These are phyloP conservation scores for Holtermanniella nyarrowii DNA, from an alignment of 768 basidiomycete species.

Conservation along the genomic window DNA sequence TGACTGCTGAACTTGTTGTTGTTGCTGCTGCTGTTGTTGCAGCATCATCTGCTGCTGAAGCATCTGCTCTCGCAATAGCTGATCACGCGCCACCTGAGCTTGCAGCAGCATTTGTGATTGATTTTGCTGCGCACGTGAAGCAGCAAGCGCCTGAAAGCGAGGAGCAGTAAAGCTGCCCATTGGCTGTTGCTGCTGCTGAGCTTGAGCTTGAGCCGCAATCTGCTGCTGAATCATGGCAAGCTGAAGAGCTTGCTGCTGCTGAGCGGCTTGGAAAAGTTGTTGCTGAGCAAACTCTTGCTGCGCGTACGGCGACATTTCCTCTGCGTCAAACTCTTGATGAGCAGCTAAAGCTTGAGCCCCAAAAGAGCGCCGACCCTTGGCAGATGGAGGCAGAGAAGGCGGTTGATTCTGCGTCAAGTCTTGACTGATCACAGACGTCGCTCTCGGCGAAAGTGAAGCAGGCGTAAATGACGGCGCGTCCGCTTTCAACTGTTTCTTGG, in stretches of 20 bases:
- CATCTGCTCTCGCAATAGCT: neutral
- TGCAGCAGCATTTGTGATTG: neutral
- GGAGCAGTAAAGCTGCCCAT: conserved; percentile 67
- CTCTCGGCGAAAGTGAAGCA: conserved; percentile 15
- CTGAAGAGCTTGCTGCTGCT: conserved; percentile 1
- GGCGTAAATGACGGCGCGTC: conserved; percentile 34
- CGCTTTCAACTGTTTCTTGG: conserved; percentile 29
- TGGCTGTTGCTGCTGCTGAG: conserved; percentile 21
- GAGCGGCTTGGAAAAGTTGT: conserved; percentile 3
- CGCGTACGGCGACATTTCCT: conserved; percentile 10
- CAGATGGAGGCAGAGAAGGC: conserved; percentile 5
- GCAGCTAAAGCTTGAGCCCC: conserved; percentile 9
- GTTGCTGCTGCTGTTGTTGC: conserved; percentile 43
- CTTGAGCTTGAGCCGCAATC: conserved; percentile 29
- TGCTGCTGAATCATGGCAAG: conserved; percentile 8
- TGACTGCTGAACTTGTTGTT: conserved; percentile 38
- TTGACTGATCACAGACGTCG: neutral
- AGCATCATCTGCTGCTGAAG: conserved; percentile 1
- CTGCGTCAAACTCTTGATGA: conserved; percentile 13
- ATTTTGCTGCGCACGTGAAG: conserved; percentile 36
- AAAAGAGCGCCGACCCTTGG: neutral
- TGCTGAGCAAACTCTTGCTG: conserved; percentile 8
- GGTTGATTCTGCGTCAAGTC: conserved; percentile 2
- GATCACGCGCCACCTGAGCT: no score
- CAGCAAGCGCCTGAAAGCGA: conserved; percentile 68